Base-by-base conservation (phyloP, 2,329 filamentous ascomycete species). In the Geosmithia morbida region DNA sequence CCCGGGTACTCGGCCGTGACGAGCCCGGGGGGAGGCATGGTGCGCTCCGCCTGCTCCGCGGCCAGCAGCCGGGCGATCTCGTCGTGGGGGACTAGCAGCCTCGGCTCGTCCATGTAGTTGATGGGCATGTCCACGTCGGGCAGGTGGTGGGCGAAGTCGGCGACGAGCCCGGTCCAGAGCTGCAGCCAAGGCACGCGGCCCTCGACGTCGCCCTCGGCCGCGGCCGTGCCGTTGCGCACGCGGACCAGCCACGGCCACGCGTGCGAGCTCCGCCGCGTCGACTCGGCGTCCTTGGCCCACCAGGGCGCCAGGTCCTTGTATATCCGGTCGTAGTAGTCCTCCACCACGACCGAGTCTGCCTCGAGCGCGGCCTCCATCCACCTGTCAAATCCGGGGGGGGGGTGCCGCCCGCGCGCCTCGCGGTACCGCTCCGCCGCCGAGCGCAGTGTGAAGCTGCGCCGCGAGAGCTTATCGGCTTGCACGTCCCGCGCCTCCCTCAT, bases 61-160 rank as follows among this genome's bases (percentile, higher is more conserved):
- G 60, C 61, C 10, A 81, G 65, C 45, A 75, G 62, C 20, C 63
- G 62, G 20, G 72, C 65, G 48, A 83, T 70, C 14, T 72, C 65
- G 47, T 81, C 70, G 62, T 70, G 77, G 10, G 75, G 70, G 2
- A 79, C 75, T 29, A 82, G 61, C n/a, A 84, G 59, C 19, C 79
- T 68, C 26, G 79, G 71, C 57, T 83, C 77, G 57, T 83, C 79
- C 61, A 80, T 69, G 46, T 71, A 67, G 56, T 83, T 83, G 63
- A 83, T 75, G 11, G 78, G 73, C 65, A 83, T 80, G 56, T 83
- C 78, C 57, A 83, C 73, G 51, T 83, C 78, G 4, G 79, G 79
- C 19, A 83, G 57, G 45, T 70, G 63, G 14, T 67, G 57, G 22
- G 73, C 69, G 37, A 79, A 74, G 48, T 73, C 71, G 2, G 57